Conservation (phyloP, 805 yeast species). For the Metschnikowia bowlesiae region DNA sequence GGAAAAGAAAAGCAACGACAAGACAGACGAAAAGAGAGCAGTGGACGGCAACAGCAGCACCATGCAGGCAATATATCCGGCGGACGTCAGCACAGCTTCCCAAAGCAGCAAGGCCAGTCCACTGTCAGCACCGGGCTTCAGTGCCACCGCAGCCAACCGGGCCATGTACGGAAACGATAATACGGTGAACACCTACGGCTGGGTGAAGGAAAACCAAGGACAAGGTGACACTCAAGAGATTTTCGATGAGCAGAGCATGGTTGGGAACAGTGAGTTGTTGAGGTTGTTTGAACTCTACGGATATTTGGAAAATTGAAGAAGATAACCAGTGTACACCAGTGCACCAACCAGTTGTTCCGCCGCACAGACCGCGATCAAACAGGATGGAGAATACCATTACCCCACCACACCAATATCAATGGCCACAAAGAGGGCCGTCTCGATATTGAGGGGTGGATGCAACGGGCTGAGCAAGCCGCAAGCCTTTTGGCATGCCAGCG, state of each 20-base stretch:
- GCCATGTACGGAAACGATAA: constrained; percentile 17
- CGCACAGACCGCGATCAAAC: no score
- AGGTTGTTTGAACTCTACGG: constrained; percentile 35
- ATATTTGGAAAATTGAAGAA: constrained; percentile 20
- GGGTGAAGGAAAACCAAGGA: constrained; percentile 14
- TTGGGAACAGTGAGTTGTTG: constrained; percentile 31
- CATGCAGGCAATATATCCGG: neutral
- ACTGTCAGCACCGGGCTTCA: constrained; percentile 4
- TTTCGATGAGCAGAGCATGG: constrained; percentile 16
- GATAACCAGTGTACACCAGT: neutral
- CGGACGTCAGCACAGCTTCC: neutral
- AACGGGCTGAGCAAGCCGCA: no score
- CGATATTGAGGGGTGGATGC: no score
- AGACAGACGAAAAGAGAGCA: constrained; percentile 5
- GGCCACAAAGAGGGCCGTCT: no score
- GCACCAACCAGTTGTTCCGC: neutral
- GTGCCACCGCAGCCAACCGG: constrained; percentile 13
- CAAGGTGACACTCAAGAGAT: constrained; percentile 11
- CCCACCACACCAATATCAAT: no score
- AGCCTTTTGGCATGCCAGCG: no score
- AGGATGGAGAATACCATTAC: no score
- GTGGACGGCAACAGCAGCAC: neutral
- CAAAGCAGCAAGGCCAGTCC: neutral
- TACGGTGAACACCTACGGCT: constrained; percentile 16
- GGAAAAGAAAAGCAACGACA: constrained; percentile 5